Base-by-base conservation (phyloP, 163 green algal genomes). In the Scenedesmus sp. region DNA sequence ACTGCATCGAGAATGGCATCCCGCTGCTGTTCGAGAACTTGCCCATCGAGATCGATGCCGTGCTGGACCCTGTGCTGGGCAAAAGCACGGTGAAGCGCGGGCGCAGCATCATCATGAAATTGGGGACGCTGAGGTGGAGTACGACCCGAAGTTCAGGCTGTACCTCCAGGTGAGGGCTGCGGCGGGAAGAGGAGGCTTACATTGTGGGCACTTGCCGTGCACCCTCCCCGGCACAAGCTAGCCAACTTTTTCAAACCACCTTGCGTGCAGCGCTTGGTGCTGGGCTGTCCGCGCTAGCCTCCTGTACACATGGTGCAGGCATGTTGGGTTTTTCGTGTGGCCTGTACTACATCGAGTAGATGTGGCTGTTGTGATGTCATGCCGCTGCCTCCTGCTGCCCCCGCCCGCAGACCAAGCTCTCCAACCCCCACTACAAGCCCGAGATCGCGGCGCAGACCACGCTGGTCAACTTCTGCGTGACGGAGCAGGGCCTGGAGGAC, bases 391-490 rank as follows among this genome's bases (percentile, higher is more conserved):
- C n/a, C 98, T 98, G 91, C 90, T n/a, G 20, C 56, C 22, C 98
- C 90, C 15, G 20, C 56, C 22, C 98, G 35, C 96, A 99, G 90
- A 99, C 97, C 53, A 99, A 99, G 94, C 95, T 99, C 40, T 93
- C 96, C 87, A 99, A 98, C 93, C 97, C 97, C 9, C 97, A 99
- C 94, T 99, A 98, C 96, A 97, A 96, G 92, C 97, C 97, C 40
- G 97, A 99, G 93, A 97, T 99, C 42, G 93, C 94, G 16, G 97
- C 97, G 18, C 96, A 97, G 93, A 98, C 96, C 26, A 99, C 97
- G 2, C 86, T 99, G 33, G 94, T 99, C 51, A 99, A 99, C 93
- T 99, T 99, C 95, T 97, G 95, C 83, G 97, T 99, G 7, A 99
- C 98, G 22, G 95, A 98, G 94, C 97, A 97, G 91, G 94, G 94